Base-by-base conservation (phyloP, 2,329 filamentous ascomycete species). In the Pseudopyrenochaeta lycopersici region DNA sequence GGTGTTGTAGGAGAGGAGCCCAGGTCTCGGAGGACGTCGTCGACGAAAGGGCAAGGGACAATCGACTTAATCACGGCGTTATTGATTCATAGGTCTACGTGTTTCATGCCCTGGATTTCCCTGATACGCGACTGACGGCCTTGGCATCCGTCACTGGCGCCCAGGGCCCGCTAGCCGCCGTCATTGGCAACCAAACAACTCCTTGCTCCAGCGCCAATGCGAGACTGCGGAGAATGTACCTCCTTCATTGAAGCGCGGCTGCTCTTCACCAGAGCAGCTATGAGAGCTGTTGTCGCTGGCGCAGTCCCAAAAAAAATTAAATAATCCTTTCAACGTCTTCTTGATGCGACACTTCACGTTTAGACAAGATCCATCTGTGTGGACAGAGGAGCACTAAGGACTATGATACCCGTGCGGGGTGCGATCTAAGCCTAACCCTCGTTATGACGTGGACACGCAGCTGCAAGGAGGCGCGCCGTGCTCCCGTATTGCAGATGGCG, bases 131-230 rank as follows among this genome's bases (percentile, higher is more conserved):
- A 17, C 40, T 35, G 32, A 35, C 20, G 30, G 43, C 35, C 56
- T 58, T 59, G 56, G 56, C 56, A 31, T n/a, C 38, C 56, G 53
- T 59, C 56, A 59, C 49, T 50, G 46, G 56, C 32, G 43, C 43
- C 31, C 18, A 23, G 12, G 18, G 20, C 23, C 46, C 14, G 51
- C 39, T 45, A 54, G 44, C 56, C 52, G 52, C 48, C 52, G 56
- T 42, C 41, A 52, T 49, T 40, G 44, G 23, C n/a, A 38, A 35
- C 47, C 51, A 58, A 45, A 54, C 44, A 46, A 48, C 15, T 35
- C 39, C 39, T 52, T 39, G 32, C 21, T 21, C 33, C 29, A 36
- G n/a, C 23, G 27, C 41, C 7, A 15, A 41, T 42, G 21, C 31
- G 42, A 46, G 44, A 46, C 52, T 18, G 15, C 21, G n/a, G 35